Conservation (phyloP, 139 green algal genomes). For the Coelastrella sp. region DNA sequence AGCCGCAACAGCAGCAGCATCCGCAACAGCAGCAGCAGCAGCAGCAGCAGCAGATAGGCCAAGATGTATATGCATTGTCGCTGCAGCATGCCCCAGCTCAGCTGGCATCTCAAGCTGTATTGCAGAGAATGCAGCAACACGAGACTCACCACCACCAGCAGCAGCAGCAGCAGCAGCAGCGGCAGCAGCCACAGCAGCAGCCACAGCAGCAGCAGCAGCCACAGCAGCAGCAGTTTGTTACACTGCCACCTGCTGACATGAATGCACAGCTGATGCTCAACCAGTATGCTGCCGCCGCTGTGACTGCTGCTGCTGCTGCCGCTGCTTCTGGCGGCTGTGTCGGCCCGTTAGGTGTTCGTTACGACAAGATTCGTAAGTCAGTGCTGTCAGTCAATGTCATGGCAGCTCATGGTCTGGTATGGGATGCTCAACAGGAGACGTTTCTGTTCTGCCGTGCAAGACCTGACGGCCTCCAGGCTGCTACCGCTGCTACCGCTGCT, state of each 20-base stretch:
- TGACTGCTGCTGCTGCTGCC: too few relatives aligned
- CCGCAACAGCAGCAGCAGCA: background rate
- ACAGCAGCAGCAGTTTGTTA: too few relatives aligned
- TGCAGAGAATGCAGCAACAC: constrained; percentile 2
- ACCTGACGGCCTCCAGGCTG: too few relatives aligned
- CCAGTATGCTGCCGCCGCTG: too few relatives aligned
- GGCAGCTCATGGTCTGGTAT: background rate
- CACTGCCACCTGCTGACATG: background rate
- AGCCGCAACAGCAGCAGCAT: background rate
- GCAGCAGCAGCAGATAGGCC: constrained; percentile 6
- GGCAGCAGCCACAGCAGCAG: too few relatives aligned
- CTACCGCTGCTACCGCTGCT: background rate
- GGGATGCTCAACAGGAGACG: background rate
- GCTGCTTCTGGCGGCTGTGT: too few relatives aligned
- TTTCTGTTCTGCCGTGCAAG: too few relatives aligned
- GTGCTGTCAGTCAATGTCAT: background rate
- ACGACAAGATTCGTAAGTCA: background rate
- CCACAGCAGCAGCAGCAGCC: too few relatives aligned
- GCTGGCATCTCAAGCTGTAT: background rate
- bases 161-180: constrained; percentile 32
- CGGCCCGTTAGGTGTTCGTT: too few relatives aligned
- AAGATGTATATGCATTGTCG: too few relatives aligned
- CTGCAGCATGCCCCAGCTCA: too few relatives aligned
- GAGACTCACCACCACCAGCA: constrained; percentile 5
- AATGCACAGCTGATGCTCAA: background rate